Base-by-base conservation (phyloP, 2,329 filamentous ascomycete genomes). In the Xylariaceae sp. region DNA sequence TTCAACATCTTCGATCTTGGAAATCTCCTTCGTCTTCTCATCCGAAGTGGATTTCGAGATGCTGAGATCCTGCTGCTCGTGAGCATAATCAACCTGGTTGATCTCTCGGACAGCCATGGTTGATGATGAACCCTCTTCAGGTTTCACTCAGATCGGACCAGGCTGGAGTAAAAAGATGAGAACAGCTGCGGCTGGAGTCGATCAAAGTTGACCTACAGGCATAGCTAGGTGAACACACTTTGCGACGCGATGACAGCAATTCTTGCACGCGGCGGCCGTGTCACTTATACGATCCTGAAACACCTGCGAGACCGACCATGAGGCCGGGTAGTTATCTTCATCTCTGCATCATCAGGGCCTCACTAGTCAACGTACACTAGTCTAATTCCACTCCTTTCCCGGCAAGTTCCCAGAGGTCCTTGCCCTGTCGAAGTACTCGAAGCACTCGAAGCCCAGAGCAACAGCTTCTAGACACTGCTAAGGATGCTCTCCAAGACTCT, bases 61-160 rank as follows among this genome's bases (percentile, higher is more conserved):
- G 8, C 18, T 13, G 15, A 57, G 45, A 2, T 60, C 51, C 42
- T 35, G 54, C 13, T 45, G 42, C 10, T 11, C 30, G 23, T 37
- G 30, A 23, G 50, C 42, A 18, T 37, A n/a, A 47, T 54, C 58
- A 17, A 34, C 18, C 58, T 57, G 37, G 55, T 37, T 13, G 39
- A 51, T 57, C 45, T 53, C 47, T 18, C 44, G 37, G 45, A 15
- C 47, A 15, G 51, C 17, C 58, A 60, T 60, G 18, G 49, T 42
- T 42, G 37, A 42, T 42, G 37, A 42, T 42, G 37, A 42, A 30
- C 11, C 6, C n/a, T 48, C 37, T 13, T 42, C 9, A 10, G 37
- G 37, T 42, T 13, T 9, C 13, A 45, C 10, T 45, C 42, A 6
- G 42, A 45, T 15, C 10, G n/a, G 5, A 6, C 42, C 42, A 15